phyloP scores from a whole-genome alignment of 2,329 filamentous ascomycete species.

The Ceratocystis colombiana region DNA sequence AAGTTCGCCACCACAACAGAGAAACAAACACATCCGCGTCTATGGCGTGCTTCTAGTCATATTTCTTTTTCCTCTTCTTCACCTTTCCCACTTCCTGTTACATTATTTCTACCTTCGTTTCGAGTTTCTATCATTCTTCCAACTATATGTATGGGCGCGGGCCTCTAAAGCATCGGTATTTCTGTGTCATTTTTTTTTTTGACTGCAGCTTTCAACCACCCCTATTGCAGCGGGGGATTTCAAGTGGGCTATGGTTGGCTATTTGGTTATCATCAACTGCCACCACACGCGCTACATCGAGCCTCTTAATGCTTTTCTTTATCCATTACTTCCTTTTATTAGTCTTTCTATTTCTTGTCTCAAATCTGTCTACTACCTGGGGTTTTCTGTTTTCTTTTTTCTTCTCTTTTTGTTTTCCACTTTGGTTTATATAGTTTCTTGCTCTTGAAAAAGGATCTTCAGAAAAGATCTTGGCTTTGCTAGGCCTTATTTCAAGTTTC shows the following conservation, averaged over 20 bases:
- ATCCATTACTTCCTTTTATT: slow-evolving; percentile 16
- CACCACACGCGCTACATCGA: neutral
- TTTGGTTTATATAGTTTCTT: slow-evolving; percentile 6
- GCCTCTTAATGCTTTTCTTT: neutral
- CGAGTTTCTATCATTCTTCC: slow-evolving; percentile 17
- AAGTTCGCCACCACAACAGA: neutral
- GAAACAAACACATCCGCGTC: neutral
- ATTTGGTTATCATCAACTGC: slow-evolving; percentile 13
- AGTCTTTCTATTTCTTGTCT: slow-evolving; percentile 14
- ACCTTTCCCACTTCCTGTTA: slow-evolving; percentile 12
- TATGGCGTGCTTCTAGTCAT: slow-evolving; percentile 18
- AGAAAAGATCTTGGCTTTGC: slow-evolving; percentile 2
- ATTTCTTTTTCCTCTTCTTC: slow-evolving; percentile 16
- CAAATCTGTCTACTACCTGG: slow-evolving; percentile 9
- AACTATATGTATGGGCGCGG: slow-evolving; percentile 11
- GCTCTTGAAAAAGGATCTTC: slow-evolving; percentile 4
- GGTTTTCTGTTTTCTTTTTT: slow-evolving; percentile 10
- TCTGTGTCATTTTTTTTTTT: slow-evolving; percentile 8
- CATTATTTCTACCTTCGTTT: slow-evolving; percentile 20
- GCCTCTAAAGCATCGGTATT: slow-evolving; percentile 11
- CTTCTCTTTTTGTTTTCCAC: neutral
- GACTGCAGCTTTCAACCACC: neutral
- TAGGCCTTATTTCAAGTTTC: slow-evolving; percentile 12
- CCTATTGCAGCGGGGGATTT: neutral
- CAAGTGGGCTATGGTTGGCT: too few relatives aligned